Evolutionary conservation across 2,329 filamentous ascomycete species (phyloP), one percentile per base, ranked within the genome.

Genomic region (Bertia moriformis): DNA sequence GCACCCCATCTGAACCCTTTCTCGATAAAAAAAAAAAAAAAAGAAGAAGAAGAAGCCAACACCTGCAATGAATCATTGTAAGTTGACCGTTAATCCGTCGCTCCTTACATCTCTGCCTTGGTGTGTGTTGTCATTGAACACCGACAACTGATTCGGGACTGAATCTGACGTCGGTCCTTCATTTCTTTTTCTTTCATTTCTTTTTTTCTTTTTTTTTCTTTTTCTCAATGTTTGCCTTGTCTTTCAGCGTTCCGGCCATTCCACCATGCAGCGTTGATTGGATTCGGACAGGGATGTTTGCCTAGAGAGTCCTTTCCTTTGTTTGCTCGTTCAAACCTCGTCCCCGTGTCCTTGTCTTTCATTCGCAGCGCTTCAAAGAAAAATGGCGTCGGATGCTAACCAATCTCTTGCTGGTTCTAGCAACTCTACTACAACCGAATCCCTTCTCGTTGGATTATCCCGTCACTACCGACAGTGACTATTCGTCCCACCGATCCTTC

Each of bases 11-110:
- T 35, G 32, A 10, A 35, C 32, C 10, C 24, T 29, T n/a, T 10
- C 10, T 35, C 32, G 32, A 35, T 35, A 10, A 35, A 7, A 15
- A 35, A 10, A n/a, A 29, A 10, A 29, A 29, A 29, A 10, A n/a
- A 10, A 29, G 24, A 29, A 10, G n/a, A 29, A 10, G 10, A n/a
- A n/a, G 24, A 29, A 29, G 10, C 24, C n/a, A n/a, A 29, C 24
- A 29, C n/a, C n/a, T n/a, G n/a, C n/a, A 29, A 29, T 29, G 24
- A 29, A 29, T 29, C 24, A 29, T 29, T 29, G 24, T 29, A 29
- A 29, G 24, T 29, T 29, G 10, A n/a, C 24, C n/a, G 10, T 29
- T 29, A 10, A n/a, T 29, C 24, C 24, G 24, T n/a, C 24, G 10
- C 24, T 10, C 24, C 24, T 29, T 29, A n/a, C 24, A 29, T 29